A percentile compares a stretch with the other conserved stretches of the same genome.
These are phyloP conservation scores for Lentinula guzmanii DNA, from an alignment of 768 basidiomycete genomes.

Conservation along the genomic window DNA sequence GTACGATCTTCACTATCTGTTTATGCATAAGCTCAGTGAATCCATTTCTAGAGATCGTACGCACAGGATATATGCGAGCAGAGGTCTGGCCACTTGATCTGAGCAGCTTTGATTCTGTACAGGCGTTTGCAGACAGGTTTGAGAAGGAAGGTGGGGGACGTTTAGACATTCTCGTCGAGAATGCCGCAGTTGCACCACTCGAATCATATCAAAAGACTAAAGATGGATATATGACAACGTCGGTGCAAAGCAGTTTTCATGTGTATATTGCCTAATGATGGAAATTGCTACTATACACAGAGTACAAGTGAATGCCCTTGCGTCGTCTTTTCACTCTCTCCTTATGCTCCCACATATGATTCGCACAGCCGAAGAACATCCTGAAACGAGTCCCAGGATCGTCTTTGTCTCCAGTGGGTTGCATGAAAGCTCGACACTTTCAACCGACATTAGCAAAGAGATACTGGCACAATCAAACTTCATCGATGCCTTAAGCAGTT, in stretches of 20 bases:
- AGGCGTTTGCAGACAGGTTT: conserved; percentile 28
- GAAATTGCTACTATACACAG: background rate
- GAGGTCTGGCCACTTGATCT: conserved; percentile 38
- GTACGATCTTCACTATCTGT: too few relatives aligned
- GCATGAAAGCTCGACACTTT: conserved; percentile 11
- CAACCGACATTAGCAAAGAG: background rate
- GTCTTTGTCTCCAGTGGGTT: conserved; percentile 24
- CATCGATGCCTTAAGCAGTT: background rate
- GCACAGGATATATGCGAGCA: conserved; percentile 25
- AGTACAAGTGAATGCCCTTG: background rate
- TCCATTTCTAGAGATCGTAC: conserved; percentile 15
- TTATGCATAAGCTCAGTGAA: too few relatives aligned
- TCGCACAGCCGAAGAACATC: conserved; percentile 17
- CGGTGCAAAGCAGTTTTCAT: background rate
- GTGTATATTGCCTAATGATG: background rate
- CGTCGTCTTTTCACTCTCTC: background rate
- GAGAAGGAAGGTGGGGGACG: conserved; percentile 21
- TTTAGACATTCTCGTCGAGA: conserved; percentile 40
- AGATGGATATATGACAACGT: conserved; percentile 45
- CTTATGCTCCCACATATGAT: conserved; percentile 22
- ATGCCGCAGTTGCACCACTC: conserved; percentile 23
- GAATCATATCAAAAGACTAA: conserved; percentile 16
- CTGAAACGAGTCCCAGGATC: conserved; percentile 13
- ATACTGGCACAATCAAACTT: background rate
- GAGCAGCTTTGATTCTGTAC: conserved; percentile 33